Base-by-base conservation (phyloP, 1,284 basidiomycete species). In the Ganoderma lucidum region DNA sequence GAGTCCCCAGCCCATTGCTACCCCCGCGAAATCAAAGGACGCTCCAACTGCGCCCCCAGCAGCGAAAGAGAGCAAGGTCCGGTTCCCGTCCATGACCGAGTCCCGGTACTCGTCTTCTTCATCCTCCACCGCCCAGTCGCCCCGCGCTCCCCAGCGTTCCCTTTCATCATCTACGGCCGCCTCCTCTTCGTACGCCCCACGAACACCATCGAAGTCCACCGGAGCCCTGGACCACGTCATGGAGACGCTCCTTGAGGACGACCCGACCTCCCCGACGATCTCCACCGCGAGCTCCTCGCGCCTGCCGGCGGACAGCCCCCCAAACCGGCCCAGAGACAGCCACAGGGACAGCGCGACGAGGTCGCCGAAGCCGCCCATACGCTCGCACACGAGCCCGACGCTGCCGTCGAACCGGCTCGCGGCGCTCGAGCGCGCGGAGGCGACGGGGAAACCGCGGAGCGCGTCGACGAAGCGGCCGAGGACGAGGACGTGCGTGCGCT, bases 401-500 rank as follows among this genome's bases (percentile, higher is more conserved):
- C 78, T 84, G 48, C 78, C 83, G 72, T 78, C 76, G 70, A 78
- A 74, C 63, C 75, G 73, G 65, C 76, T 68, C 67, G 80, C 75
- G 74, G 80, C 70, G 65, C 62, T 62, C 61, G 62, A 70, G 62
- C 68, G 69, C 45, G 39, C 76, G 75, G 76, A 69, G 64, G 74
- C 41, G 73, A 23, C 17, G 2, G 56, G 45, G 32, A 45, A 45
- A 37, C 48, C 48, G 48, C 62, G 45, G 59, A 61, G 62, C 62
- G 48, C 62, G 48, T 53, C 62, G 32, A 48, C 62, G 60, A 62
- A 45, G 62, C 28, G 44, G 44, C 83, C 78, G 75, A 82, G 81
- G 75, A 70, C 78, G 53, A 84, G 83, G 71, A 78, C 82, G 32
- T 97, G 95, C 76, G 82, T 89, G 59, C 87, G 88, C 71, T 96